Conservation (phyloP, 2,329 filamentous ascomycete genomes). For the Ambrosiella cleistominuta region DNA sequence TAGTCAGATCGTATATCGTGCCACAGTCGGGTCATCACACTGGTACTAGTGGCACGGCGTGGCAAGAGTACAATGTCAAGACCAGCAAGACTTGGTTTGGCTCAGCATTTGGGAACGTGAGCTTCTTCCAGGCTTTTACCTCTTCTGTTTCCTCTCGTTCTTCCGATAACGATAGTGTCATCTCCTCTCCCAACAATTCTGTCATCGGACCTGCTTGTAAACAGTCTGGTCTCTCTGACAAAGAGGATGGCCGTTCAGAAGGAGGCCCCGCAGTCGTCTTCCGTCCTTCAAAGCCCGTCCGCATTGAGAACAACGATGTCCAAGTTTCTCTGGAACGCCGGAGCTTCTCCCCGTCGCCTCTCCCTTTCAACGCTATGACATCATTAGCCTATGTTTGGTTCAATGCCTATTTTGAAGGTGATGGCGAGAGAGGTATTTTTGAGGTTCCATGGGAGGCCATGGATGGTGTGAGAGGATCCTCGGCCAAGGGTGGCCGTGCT, state of each 20-base stretch:
- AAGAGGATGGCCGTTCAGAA: slow-evolving; percentile 26
- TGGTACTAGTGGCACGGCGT: slow-evolving; percentile 8
- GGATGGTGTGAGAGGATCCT: slow-evolving; percentile 88
- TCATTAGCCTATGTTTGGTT: slow-evolving; percentile 94
- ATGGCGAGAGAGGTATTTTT: slow-evolving; percentile 41
- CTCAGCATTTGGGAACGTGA: slow-evolving; percentile 10
- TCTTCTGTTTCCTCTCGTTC: slow-evolving; percentile 11
- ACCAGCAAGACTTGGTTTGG: slow-evolving; percentile 12
- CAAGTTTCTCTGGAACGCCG: slow-evolving; percentile 81
- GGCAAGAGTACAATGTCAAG: slow-evolving; percentile 12
- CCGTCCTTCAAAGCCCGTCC: slow-evolving; percentile 48
- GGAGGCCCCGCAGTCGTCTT: slow-evolving; percentile 64
- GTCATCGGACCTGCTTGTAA: slow-evolving; percentile 4
- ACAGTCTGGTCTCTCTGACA: slow-evolving; percentile 11
- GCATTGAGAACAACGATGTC: slow-evolving; percentile 65
- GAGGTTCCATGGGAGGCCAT: slow-evolving; percentile 47
- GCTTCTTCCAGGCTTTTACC: slow-evolving; percentile 12
- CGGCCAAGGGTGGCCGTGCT: slow-evolving; percentile 61
- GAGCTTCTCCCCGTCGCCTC: slow-evolving; percentile 57
- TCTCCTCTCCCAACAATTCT: slow-evolving; percentile 8
- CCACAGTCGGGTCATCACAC: slow-evolving; percentile 7
- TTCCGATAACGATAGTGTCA: slow-evolving; percentile 10
- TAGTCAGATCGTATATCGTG: slow-evolving; percentile 5
- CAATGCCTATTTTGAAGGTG: slow-evolving; percentile 80
- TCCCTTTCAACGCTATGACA: slow-evolving; percentile 79